phyloP scores from a whole-genome alignment of 2,329 filamentous ascomycete genomes.

The Colletotrichum noveboracense region DNA sequence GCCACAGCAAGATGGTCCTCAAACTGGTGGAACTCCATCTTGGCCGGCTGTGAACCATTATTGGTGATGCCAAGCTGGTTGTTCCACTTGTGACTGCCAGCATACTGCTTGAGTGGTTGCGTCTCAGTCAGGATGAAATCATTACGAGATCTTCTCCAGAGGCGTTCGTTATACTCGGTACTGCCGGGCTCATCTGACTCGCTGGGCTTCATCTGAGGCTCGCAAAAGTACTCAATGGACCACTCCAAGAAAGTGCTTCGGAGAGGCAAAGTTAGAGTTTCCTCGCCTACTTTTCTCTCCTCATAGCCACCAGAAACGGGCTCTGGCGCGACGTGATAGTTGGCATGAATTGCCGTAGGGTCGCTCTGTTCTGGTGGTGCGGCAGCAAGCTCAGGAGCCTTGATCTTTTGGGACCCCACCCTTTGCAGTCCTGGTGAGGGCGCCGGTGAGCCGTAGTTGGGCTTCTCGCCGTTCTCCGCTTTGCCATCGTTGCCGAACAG shows the following conservation, averaged over 20 bases:
- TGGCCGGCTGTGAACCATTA: conserved; percentile 86
- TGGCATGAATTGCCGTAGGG: conserved; percentile 65
- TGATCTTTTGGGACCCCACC: conserved; percentile 42
- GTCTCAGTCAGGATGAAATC: conserved; percentile 91
- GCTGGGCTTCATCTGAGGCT: conserved; percentile 96
- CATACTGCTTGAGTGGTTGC: conserved; percentile 89
- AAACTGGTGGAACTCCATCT: conserved; percentile 97
- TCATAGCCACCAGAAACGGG: conserved; percentile 81
- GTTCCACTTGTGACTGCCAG: conserved; percentile 87
- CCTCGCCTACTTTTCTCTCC: conserved; percentile 58
- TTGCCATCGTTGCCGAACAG: conserved; percentile 58
- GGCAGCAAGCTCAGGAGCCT: conserved; percentile 46
- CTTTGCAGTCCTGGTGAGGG: conserved; percentile 40
- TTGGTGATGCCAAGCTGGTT: conserved; percentile 83
- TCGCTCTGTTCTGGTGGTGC: conserved; percentile 79
- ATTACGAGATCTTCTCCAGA: conserved; percentile 93
- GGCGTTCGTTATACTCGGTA: conserved; percentile 91
- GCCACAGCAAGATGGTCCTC: conserved; percentile 94
- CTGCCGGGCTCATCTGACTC: conserved; percentile 97
- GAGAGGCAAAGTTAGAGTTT: conserved; percentile 72
- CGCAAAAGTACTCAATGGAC: conserved; percentile 97
- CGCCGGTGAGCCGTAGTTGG: conserved; percentile 16
- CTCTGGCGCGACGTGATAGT: conserved; percentile 77
- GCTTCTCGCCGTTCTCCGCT: conserved; percentile 22
- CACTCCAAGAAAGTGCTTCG: conserved; percentile 88